A percentile compares a stretch with the other conserved stretches of the same genome.
These are phyloP conservation scores for Sergeia podlipaevii DNA, from an alignment of 208 protist species.

Conservation along the genomic window DNA sequence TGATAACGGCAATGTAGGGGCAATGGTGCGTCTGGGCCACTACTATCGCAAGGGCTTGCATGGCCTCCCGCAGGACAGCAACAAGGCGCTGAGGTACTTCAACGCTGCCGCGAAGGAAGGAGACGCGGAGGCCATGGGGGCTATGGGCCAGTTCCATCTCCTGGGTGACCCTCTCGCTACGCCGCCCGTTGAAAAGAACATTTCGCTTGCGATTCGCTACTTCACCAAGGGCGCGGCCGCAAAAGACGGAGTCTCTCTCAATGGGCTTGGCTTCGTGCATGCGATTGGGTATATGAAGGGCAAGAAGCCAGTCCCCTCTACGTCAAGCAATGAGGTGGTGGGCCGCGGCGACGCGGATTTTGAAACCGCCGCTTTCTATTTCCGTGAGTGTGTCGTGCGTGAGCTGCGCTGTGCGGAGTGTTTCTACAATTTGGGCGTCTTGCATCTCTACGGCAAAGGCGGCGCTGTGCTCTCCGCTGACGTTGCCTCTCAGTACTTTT, in stretches of 20 bases:
- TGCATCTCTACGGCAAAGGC: constrained; percentile 61
- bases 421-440: constrained; percentile 79
- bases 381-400: constrained; percentile 15
- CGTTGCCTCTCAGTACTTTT: not conserved
- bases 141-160: constrained; percentile 66
- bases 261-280: constrained; percentile 85
- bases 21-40: constrained; percentile 58
- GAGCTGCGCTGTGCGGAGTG: constrained; percentile 29
- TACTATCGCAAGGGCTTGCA: constrained; percentile 41
- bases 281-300: constrained; percentile 58
- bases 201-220: constrained; percentile 43
- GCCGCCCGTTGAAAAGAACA: constrained; percentile 43
- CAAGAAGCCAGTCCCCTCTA: constrained; percentile 6
- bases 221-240: constrained; percentile 47
- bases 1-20: constrained; percentile 32
- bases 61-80: constrained; percentile 41
- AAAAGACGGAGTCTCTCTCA: constrained; percentile 47
- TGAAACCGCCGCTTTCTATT: constrained; percentile 43
- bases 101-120: constrained; percentile 26
- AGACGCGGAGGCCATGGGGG: constrained; percentile 32
- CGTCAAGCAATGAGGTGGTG: not conserved
- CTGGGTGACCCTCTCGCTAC: constrained; percentile 28
- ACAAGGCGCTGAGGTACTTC: constrained; percentile 38
- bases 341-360: constrained; percentile 34
- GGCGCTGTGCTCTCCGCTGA: not conserved